Evolutionary conservation across 257 asterid species (phyloP).

Genomic region (Penstemon davidsonii): DNA sequence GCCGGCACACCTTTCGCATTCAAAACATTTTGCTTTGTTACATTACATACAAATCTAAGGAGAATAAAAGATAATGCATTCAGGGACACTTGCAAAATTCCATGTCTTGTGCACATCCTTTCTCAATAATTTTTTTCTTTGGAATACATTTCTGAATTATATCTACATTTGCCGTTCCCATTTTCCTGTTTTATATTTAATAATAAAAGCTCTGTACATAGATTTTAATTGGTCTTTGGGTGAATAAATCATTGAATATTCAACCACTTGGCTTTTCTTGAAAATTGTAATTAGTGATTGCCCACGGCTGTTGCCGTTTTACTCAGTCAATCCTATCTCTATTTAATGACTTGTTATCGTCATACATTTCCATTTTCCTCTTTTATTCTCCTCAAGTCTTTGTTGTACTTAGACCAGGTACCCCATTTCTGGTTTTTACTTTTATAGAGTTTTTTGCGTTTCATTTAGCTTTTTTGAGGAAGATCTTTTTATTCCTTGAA

Average conservation of each 20-base stretch:
- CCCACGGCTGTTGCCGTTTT: neutral
- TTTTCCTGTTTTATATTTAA: too few species aligned
- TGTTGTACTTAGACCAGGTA: constrained; percentile 2
- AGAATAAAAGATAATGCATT: too few species aligned
- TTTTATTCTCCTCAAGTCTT: neutral
- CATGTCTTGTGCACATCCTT: too few species aligned
- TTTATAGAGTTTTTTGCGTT: neutral
- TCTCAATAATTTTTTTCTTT: too few species aligned
- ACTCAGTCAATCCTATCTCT: constrained; percentile 24
- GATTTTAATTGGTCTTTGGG: too few species aligned
- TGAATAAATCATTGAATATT: neutral
- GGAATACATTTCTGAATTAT: too few species aligned
- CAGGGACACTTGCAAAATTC: too few species aligned
- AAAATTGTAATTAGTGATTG: neutral
- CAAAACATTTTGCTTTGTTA: too few species aligned
- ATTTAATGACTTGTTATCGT: constrained; percentile 2
- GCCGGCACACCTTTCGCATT: too few species aligned
- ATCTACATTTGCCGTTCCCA: too few species aligned
- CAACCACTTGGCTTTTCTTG: constrained; percentile 27
- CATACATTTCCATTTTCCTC: neutral
- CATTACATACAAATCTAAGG: too few species aligned
- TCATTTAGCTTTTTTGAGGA: neutral
- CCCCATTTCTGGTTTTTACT: neutral
- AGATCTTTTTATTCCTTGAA: neutral
- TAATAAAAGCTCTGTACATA: too few species aligned